Evolutionary conservation across 805 yeast species (phyloP), one percentile per base, ranked within the genome.

Genomic region (Ogataea salicorniae): DNA sequence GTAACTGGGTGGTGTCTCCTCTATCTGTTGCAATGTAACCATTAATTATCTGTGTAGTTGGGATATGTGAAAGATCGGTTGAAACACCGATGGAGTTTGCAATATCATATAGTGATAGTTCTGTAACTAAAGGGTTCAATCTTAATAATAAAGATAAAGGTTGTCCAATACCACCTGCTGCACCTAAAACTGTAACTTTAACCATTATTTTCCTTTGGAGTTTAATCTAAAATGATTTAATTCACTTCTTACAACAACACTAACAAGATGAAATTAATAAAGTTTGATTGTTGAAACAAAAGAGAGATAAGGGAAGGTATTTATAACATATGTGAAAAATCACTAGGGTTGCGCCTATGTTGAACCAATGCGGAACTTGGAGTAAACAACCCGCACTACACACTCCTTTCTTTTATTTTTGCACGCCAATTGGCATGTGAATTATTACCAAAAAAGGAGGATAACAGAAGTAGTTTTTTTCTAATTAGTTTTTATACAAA

Each of bases 131-230:
- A 37, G 80, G 80, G 58, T 81, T 79, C 50, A 88, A 72, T 69
- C 89, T 89, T 58, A 89, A 73, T 53, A 89, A 75, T 46, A 90
- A 79, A 14, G 96, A 87, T 52, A 89, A 75, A 39, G 96, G 95
- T 74, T 90, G 96, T 47, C 97, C 97, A 63, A 89, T 89, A 51
- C 97, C 96, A 59, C 95, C 95, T 43, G 91, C 88, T 50, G 96
- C 96, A 55, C 96, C 96, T 43, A 83, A 75, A 49, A 88, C 90
- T 51, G 95, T 79, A 46, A 87, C 95, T 74, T 87, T 88, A 22
- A 57, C 55, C 59, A 55, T 57, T 26, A 55, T 57, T 26, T 26
- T 26, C 13, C 20, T 20, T 26, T 26, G 31, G 31, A 26, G 31
- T 26, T 26, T 7, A 9, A 26, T 26, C 9, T 26, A 26, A 9